phyloP scores from a whole-genome alignment of 1,284 basidiomycete species.

The Cystodermella granulosa region DNA sequence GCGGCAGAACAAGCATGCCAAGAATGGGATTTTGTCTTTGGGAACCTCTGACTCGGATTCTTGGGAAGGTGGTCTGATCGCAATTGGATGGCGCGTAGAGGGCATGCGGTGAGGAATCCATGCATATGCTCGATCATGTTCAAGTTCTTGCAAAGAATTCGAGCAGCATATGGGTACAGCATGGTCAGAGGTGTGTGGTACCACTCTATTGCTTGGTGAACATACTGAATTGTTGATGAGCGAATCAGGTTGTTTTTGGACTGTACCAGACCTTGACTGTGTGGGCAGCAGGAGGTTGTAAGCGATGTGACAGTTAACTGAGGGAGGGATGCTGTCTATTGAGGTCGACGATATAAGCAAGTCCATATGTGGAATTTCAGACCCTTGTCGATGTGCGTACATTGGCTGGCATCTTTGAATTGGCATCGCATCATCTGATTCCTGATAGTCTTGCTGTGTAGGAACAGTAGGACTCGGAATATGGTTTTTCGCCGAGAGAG shows the following conservation, averaged over 20 bases:
- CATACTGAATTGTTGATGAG: not conserved
- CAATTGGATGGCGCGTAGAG: no score
- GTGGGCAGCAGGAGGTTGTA: no score
- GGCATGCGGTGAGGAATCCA: no score
- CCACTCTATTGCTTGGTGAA: not conserved
- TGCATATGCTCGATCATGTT: not conserved
- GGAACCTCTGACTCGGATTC: not conserved
- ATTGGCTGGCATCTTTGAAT: not conserved
- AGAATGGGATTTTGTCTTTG: slow-evolving; percentile 47
- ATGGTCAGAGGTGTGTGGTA: not conserved
- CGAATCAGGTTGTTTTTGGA: no score
- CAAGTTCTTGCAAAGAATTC: not conserved
- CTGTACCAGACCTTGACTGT: no score
- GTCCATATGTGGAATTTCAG: not conserved
- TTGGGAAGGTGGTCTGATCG: slow-evolving; percentile 5
- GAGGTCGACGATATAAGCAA: not conserved
- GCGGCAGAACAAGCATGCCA: slow-evolving; percentile 60
- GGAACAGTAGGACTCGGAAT: no score
- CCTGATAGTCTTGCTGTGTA: no score
- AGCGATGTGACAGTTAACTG: no score
- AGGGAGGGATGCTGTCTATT: no score
- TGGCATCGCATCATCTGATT: no score
- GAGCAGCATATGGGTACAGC: not conserved
- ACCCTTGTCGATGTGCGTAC: not conserved
- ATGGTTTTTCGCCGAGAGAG: no score